phyloP scores from a whole-genome alignment of 208 protist species.

The Chromosphaera perkinsii region DNA sequence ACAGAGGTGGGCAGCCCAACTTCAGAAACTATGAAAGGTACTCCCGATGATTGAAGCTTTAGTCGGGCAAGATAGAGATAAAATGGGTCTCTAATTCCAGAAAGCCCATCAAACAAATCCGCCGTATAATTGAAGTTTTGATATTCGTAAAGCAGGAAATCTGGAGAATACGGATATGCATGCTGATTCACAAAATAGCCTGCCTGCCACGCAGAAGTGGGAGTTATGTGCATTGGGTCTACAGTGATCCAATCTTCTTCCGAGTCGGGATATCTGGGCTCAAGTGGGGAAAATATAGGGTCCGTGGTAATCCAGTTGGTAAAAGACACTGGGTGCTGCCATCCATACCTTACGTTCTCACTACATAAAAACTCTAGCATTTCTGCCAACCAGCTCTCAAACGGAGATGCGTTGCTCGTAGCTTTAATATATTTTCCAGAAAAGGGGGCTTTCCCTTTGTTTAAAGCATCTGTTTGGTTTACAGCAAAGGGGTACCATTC shows the following conservation, averaged over 20 bases:
- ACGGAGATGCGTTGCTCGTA: background rate
- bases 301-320: conserved; percentile 29
- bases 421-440: background rate
- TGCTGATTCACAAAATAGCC: conserved; percentile 19
- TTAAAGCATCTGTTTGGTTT: conserved; percentile 3
- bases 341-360: background rate
- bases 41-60: background rate
- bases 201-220: background rate
- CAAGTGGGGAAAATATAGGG: conserved; percentile 1
- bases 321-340: background rate
- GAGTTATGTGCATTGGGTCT: background rate
- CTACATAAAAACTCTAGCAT: conserved; percentile 11
- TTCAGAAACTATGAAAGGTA: conserved; percentile 20
- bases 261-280: conserved; percentile 4
- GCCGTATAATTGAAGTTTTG: background rate
- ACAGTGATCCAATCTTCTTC: conserved; percentile 20
- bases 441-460: background rate
- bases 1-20: conserved; percentile 13
- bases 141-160: background rate
- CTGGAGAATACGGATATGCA: conserved; percentile 15
- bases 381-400: conserved; percentile 18
- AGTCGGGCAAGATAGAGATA: too few relatives aligned
- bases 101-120: too few relatives aligned
- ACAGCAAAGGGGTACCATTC: conserved; percentile 21
- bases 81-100: too few relatives aligned